Evolutionary conservation across 108 stramenopile species (phyloP).

Genomic region (Skeletonema grethae): DNA sequence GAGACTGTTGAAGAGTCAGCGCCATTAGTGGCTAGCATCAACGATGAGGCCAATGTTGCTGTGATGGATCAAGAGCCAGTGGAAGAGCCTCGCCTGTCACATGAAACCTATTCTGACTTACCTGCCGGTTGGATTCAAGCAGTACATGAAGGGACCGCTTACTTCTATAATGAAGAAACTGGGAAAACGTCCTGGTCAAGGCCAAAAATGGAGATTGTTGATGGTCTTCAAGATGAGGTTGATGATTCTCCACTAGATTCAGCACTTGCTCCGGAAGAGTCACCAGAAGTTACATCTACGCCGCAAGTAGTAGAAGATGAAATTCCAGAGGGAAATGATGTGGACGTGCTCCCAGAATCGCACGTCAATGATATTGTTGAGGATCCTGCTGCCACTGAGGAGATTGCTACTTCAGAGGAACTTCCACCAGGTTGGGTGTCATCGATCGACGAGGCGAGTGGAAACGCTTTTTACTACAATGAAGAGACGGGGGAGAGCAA

Average conservation of each 20-base stretch:
- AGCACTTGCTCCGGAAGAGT: not conserved
- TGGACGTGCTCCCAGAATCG: not conserved
- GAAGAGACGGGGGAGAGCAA: conserved; percentile 37
- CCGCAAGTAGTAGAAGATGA: conserved; percentile 1
- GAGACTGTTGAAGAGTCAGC: not conserved
- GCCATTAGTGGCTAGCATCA: not conserved
- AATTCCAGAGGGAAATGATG: not conserved
- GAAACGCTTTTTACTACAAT: conserved; percentile 59
- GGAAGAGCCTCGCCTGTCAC: not conserved
- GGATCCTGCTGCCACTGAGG: not conserved
- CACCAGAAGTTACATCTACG: not conserved
- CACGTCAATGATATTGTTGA: not conserved
- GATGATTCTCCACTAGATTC: not conserved
- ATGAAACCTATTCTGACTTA: conserved; percentile 1
- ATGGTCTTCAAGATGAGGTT: not conserved
- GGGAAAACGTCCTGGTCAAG: conserved; percentile 59
- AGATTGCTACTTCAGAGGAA: not conserved
- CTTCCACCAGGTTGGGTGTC: conserved; percentile 59
- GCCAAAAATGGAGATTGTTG: conserved; percentile 27
- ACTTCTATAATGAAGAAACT: conserved; percentile 53
- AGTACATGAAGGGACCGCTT: conserved; percentile 52
- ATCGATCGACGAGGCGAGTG: conserved; percentile 32
- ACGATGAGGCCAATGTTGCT: not conserved
- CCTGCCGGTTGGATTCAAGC: conserved; percentile 63
- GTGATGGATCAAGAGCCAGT: not conserved